These are phyloP conservation scores for Sclerotinia spermophila DNA, from an alignment of 2,329 filamentous ascomycete species.

Conservation along the genomic window DNA sequence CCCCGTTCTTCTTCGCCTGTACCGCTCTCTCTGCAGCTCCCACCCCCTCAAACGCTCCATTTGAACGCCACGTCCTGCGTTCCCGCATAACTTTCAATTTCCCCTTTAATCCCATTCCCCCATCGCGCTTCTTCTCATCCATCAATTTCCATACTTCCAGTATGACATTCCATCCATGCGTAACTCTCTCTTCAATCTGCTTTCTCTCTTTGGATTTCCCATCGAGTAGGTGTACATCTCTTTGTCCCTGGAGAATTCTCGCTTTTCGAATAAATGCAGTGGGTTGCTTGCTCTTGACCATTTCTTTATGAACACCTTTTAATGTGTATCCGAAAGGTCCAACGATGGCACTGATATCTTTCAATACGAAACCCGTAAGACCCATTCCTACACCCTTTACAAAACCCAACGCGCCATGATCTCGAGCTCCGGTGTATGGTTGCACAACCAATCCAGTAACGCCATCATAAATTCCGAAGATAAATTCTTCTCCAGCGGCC, in stretches of 20 bases:
- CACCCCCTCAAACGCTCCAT: conserved; percentile 45
- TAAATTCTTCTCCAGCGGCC: conserved; percentile 57
- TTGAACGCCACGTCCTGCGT: conserved; percentile 42
- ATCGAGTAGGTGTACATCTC: conserved; percentile 41
- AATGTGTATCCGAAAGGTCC: conserved; percentile 60
- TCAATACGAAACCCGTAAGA: conserved; percentile 15
- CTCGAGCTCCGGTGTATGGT: conserved; percentile 51
- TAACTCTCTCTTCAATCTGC: conserved; percentile 30
- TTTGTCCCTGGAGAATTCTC: conserved; percentile 55
- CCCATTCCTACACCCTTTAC: conserved; percentile 18
- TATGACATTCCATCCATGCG: conserved; percentile 44
- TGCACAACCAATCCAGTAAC: conserved; percentile 60
- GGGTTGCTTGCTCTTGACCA: conserved; percentile 50
- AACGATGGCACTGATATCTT: conserved; percentile 56
- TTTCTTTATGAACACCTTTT: conserved; percentile 61
- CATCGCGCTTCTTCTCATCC: conserved; percentile 31
- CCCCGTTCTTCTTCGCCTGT: conserved; percentile 44
- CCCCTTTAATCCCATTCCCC: conserved; percentile 30
- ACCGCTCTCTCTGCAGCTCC: conserved; percentile 45
- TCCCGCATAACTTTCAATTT: conserved; percentile 38
- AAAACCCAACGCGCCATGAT: conserved; percentile 4
- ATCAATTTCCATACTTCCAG: conserved; percentile 42
- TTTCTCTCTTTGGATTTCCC: conserved; percentile 36
- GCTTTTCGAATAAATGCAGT: conserved; percentile 52
- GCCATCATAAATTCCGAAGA: conserved; percentile 62